Evolutionary conservation across 2,329 filamentous ascomycete species (phyloP).

Genomic region (Sarocladium oryzae): DNA sequence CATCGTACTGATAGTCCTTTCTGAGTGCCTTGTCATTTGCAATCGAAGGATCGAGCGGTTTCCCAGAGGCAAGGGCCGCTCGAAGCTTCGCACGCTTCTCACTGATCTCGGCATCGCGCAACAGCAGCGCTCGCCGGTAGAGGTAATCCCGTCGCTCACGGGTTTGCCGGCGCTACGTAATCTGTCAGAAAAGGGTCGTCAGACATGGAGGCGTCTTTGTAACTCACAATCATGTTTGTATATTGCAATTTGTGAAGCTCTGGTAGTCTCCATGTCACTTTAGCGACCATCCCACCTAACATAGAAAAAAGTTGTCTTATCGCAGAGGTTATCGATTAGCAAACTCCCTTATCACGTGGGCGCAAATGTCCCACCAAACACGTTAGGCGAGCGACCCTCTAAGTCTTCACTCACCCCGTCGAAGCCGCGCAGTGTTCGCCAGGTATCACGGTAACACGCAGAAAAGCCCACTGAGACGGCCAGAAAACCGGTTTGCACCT

Average conservation of each 20-base stretch:
- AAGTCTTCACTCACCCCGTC: neutral
- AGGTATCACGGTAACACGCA: slow-evolving; percentile 4
- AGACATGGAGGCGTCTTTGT: neutral
- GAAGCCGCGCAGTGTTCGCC: slow-evolving; percentile 4
- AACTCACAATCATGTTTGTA: slow-evolving; percentile 22
- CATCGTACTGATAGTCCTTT: slow-evolving; percentile 90
- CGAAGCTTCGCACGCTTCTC: slow-evolving; percentile 86
- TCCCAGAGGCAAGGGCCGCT: slow-evolving; percentile 80
- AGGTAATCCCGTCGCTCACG: slow-evolving; percentile 53
- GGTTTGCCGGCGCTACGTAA: slow-evolving; percentile 32
- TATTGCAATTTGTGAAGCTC: neutral
- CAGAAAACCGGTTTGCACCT: neutral
- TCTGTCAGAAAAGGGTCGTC: slow-evolving; percentile 14
- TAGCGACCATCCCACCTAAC: slow-evolving; percentile 2
- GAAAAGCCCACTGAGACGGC: neutral
- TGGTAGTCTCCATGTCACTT: neutral
- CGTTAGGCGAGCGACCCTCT: neutral
- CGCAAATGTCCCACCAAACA: slow-evolving; percentile 32
- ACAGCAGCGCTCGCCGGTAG: slow-evolving; percentile 78
- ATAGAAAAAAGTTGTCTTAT: slow-evolving; percentile 10
- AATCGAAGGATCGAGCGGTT: slow-evolving; percentile 72
- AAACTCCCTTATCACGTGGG: slow-evolving; percentile 32
- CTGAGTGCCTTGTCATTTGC: slow-evolving; percentile 80
- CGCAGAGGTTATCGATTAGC: slow-evolving; percentile 18
- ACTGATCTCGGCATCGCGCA: slow-evolving; percentile 86